Conservation (phyloP, 1,284 basidiomycete genomes). For the Schizopora paradoxa region DNA sequence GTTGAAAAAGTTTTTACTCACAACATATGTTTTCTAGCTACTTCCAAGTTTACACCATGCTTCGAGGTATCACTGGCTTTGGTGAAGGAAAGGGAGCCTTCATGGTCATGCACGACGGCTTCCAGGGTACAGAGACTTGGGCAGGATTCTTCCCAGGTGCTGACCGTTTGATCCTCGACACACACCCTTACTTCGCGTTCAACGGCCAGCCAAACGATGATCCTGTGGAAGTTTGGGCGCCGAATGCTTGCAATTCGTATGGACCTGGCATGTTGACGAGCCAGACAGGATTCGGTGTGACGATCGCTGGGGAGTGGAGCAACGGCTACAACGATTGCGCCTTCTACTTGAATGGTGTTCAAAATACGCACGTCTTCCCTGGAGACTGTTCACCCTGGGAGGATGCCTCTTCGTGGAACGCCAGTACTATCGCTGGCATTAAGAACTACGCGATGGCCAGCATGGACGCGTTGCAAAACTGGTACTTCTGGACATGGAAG, state of each 20-base stretch:
- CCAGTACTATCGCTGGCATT: conserved; percentile 30
- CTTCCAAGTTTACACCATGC: conserved; percentile 45
- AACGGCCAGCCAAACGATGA: conserved; percentile 26
- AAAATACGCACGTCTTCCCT: conserved; percentile 31
- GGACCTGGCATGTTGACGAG: conserved; percentile 27
- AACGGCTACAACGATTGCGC: conserved; percentile 46
- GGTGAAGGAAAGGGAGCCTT: conserved; percentile 52
- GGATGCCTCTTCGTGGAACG: conserved; percentile 35
- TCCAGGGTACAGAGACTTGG: conserved; percentile 34
- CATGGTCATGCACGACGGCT: conserved; percentile 50
- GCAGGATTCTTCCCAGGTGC: conserved; percentile 47
- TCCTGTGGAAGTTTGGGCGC: conserved; percentile 33
- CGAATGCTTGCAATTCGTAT: conserved; percentile 26
- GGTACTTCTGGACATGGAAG: conserved; percentile 57
- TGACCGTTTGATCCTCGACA: conserved; percentile 51
- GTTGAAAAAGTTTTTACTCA: conserved; percentile 17
- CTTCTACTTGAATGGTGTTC: conserved; percentile 42
- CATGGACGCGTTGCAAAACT: conserved; percentile 45
- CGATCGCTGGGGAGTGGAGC: conserved; percentile 46
- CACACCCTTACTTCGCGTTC: conserved; percentile 43
- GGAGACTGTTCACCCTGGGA: conserved; percentile 32
- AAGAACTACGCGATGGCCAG: conserved; percentile 31
- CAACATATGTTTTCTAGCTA: conserved; percentile 10
- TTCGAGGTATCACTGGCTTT: conserved; percentile 51
- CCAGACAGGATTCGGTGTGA: conserved; percentile 42